A percentile compares a stretch with the other conserved stretches of the same genome.
Evolutionary conservation across 2,329 filamentous ascomycete species (phyloP).

Genomic region (Trichoderma harzianum): DNA sequence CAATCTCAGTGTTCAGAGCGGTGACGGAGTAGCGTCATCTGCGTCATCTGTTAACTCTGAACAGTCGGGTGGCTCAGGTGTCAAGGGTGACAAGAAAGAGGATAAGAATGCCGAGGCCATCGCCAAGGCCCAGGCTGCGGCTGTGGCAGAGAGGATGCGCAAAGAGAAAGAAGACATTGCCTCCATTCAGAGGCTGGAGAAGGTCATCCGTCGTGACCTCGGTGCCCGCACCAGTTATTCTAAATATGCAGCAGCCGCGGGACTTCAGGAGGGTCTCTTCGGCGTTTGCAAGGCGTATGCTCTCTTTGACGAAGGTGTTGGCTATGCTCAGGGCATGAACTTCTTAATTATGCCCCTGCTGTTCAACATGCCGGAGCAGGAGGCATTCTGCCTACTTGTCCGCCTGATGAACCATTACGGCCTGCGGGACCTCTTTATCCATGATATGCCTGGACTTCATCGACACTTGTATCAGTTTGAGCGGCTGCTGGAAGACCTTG

Average conservation of each 20-base stretch:
- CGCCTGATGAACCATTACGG: conserved; percentile 96
- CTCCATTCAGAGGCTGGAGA: conserved; percentile 79
- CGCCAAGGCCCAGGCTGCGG: conserved; percentile 61
- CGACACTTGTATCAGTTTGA: conserved; percentile 94
- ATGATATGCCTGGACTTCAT: conserved; percentile 95
- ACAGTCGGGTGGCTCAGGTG: conserved; percentile 59
- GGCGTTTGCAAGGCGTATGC: conserved; percentile 97
- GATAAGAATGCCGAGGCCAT: conserved; percentile 56
- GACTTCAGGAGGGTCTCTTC: conserved; percentile 89
- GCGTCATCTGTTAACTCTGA: conserved; percentile 83
- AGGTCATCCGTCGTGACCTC: conserved; percentile 84
- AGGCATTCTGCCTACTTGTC: conserved; percentile 91
- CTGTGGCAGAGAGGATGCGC: conserved; percentile 67
- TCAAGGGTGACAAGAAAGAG: conserved; percentile 39
- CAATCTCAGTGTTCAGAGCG: conserved; percentile 56
- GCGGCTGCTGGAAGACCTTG: conserved; percentile 85
- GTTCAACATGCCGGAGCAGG: conserved; percentile 97
- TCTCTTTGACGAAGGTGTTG: conserved; percentile 87
- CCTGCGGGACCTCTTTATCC: conserved; percentile 85
- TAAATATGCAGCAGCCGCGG: conserved; percentile 87
- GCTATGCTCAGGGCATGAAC: conserved; percentile 98
- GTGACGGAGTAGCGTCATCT: conserved; percentile 68
- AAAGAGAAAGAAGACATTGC: conserved; percentile 74
- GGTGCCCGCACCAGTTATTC: conserved; percentile 94
- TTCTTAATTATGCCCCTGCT: conserved; percentile 95